Conservation (phyloP, 1,284 basidiomycete genomes). For the Hemileccinum hortonii region DNA sequence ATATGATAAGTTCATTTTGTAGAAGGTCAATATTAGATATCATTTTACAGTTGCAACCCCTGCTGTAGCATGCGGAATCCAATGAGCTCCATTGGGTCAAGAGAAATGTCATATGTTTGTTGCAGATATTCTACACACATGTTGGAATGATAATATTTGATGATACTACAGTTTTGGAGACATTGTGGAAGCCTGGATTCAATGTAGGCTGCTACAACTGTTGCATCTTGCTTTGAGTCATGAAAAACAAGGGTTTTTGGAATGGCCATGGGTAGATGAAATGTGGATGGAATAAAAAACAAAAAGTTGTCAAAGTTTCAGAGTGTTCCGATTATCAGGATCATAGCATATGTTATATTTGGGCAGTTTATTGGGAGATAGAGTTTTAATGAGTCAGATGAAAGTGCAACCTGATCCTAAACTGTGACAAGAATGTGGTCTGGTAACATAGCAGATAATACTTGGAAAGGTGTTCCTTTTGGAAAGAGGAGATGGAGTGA, state of each 20-base stretch:
- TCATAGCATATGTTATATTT: background rate
- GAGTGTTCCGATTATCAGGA: background rate
- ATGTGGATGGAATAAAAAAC: background rate
- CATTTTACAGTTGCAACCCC: background rate
- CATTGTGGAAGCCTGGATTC: background rate
- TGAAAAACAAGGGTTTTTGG: conserved; percentile 5
- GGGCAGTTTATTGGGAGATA: background rate
- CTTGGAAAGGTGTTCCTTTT: too few relatives aligned
- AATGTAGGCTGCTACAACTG: background rate
- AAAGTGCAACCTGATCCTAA: background rate
- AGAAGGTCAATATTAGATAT: too few relatives aligned
- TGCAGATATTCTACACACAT: conserved; percentile 7
- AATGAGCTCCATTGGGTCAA: background rate
- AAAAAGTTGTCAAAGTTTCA: background rate
- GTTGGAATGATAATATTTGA: conserved; percentile 4
- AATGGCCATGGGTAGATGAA: background rate
- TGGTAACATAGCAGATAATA: background rate
- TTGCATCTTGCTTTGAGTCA: conserved; percentile 5
- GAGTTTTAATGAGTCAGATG: too few relatives aligned
- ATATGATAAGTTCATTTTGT: too few relatives aligned
- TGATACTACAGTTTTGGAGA: background rate
- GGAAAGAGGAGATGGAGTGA: background rate
- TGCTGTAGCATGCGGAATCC: conserved; percentile 2
- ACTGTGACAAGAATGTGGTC: background rate
- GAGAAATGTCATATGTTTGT: background rate